Evolutionary conservation across 1,139 yeast genomes (phyloP), one percentile per base, ranked within the genome.

Genomic region (Nakaseomyces bracarensis): DNA sequence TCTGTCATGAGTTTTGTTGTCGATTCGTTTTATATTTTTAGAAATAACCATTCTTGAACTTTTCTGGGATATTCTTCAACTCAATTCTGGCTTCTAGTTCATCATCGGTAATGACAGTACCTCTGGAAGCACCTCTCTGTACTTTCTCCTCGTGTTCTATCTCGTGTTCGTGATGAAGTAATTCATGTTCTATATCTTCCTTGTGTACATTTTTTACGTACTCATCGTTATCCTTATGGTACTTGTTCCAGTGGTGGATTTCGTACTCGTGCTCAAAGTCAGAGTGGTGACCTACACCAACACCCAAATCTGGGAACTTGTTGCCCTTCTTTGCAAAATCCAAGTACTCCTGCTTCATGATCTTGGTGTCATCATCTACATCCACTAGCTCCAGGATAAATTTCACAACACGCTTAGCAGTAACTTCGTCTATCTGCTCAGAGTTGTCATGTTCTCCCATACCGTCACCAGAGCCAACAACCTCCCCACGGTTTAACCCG

Each of bases 231-330:
- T 83, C 77, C 41, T 79, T 75, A 62, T 91, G 97, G 61, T 74
- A 84, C 61, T 86, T 70, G 49, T 79, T 76, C 96, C 97, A 91
- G 62, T 91, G 97, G 61, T 91, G 97, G 47, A 84, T 79, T 55
- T 89, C 96, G 57, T 87, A 89, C 59, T 89, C 97, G 51, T 77
- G 74, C 63, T 91, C 98, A 57, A 87, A 91, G 64, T 86, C 96
- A 40, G 89, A 82, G 64, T 89, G 97, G 59, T 89, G 97, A 14
- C 98, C 97, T n/a, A 85, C 91, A 16, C 96, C 97, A 48, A 81
- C 79, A 7, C 96, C 95, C 60, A 87, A 78, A 61, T 91, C 97
- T 1, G 97, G 97, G 57, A 91, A 73, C 49, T 75, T 75, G 2
- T 83, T 82, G 4, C 94, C 94, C 7, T 63, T 64, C 2, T 63